These are phyloP conservation scores for Ogataea siamensis DNA, from an alignment of 805 yeast genomes.

Conservation along the genomic window DNA sequence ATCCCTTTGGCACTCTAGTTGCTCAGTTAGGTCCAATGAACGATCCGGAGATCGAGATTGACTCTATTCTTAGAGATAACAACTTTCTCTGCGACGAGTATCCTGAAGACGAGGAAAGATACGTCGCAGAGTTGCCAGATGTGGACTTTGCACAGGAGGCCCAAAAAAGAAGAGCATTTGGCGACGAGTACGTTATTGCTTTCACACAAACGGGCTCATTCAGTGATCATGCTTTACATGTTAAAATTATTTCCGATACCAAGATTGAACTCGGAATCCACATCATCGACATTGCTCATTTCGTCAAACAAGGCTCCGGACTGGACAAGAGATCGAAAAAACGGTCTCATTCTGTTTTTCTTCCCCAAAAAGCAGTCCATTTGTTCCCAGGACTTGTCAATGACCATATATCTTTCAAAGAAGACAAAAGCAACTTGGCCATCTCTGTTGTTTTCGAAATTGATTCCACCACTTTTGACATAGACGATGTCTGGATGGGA, in stretches of 20 bases:
- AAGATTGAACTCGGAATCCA: slow-evolving; percentile 84
- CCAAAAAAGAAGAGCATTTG: slow-evolving; percentile 49
- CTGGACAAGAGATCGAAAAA: slow-evolving; percentile 88
- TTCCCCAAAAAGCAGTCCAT: slow-evolving; percentile 72
- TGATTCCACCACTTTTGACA: slow-evolving; percentile 67
- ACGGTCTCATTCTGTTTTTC: slow-evolving; percentile 83
- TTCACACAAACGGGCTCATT: slow-evolving; percentile 55
- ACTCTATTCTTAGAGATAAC: slow-evolving; percentile 84
- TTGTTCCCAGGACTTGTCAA: slow-evolving; percentile 68
- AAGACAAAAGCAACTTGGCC: slow-evolving; percentile 59
- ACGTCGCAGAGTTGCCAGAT: slow-evolving; percentile 40
- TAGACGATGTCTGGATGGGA: slow-evolving; percentile 74
- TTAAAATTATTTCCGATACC: slow-evolving; percentile 57
- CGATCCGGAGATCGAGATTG: slow-evolving; percentile 75
- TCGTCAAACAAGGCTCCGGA: slow-evolving; percentile 66
- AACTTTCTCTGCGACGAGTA: slow-evolving; percentile 82
- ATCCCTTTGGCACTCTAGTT: slow-evolving; percentile 93
- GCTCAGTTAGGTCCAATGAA: slow-evolving; percentile 82
- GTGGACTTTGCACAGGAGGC: slow-evolving; percentile 33
- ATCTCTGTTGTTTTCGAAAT: slow-evolving; percentile 78
- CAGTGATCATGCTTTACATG: slow-evolving; percentile 80
- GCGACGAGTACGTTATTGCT: slow-evolving; percentile 61
- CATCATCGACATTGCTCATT: slow-evolving; percentile 74
- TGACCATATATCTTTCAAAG: slow-evolving; percentile 58
- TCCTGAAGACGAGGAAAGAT: slow-evolving; percentile 41